Percentiles rank a stretch among this genome's conserved stretches.
phyloP scores from a whole-genome alignment of 257 asterid species.

The Ocimum tenuiflorum region DNA sequence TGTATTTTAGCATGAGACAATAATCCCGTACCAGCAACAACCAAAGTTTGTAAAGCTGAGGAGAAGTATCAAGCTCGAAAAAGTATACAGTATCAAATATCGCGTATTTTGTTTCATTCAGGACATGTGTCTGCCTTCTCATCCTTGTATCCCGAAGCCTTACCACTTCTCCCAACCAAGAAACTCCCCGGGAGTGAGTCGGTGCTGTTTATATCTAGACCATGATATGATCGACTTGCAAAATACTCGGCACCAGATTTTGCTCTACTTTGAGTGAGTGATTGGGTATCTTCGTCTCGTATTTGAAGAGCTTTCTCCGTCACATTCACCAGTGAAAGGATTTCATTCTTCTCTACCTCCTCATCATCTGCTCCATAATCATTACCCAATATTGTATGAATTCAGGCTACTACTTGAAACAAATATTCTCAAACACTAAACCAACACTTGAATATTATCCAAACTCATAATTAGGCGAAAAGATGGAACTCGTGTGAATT shows the following conservation, averaged over 20 bases:
- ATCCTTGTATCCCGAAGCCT: constrained; percentile 66
- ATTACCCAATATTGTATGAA: neutral
- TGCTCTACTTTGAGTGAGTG: constrained; percentile 34
- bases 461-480: neutral
- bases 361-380: constrained; percentile 30
- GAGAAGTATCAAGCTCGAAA: too few relatives aligned
- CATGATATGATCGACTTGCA: constrained; percentile 70
- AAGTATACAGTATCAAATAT: too few relatives aligned
- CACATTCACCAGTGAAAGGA: constrained; percentile 54
- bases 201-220: constrained; percentile 52
- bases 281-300: constrained; percentile 37
- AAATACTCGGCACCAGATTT: constrained; percentile 84
- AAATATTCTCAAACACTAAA: neutral
- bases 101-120: neutral
- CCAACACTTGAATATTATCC: neutral
- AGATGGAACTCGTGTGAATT: neutral
- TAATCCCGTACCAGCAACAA: too few relatives aligned
- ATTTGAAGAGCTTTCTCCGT: constrained; percentile 73
- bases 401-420: neutral
- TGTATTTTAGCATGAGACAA: too few relatives aligned
- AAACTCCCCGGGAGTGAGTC: constrained; percentile 38
- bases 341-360: constrained; percentile 50
- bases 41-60: too few relatives aligned
- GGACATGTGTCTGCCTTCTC: constrained; percentile 26
- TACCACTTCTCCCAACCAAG: constrained; percentile 73